A percentile compares a stretch with the other conserved stretches of the same genome.
phyloP scores from a whole-genome alignment of 2,329 filamentous ascomycete genomes.

The Lachnum nothofagi region DNA sequence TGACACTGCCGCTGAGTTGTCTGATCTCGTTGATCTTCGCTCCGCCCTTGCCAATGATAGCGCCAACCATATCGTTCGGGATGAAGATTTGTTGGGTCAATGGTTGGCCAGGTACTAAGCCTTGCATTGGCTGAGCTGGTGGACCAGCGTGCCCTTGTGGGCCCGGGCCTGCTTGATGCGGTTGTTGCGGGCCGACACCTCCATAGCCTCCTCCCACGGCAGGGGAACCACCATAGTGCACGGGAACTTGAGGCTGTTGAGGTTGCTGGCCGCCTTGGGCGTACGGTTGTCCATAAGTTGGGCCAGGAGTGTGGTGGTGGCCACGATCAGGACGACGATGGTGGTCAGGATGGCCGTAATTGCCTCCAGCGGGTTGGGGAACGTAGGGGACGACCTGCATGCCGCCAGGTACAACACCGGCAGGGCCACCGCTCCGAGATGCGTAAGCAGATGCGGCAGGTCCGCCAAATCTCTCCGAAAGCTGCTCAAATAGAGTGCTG shows the following conservation, averaged over 20 bases:
- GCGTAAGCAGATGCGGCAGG: slow-evolving; percentile 97
- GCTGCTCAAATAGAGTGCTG: slow-evolving; percentile 93
- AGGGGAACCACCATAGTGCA: slow-evolving; percentile 63
- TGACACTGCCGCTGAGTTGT: slow-evolving; percentile 93
- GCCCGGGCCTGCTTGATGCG: slow-evolving; percentile 57
- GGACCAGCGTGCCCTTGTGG: slow-evolving; percentile 64
- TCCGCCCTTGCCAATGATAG: slow-evolving; percentile 97
- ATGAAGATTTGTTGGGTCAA: slow-evolving; percentile 98
- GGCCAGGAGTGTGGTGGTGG: slow-evolving; percentile 68
- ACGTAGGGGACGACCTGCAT: slow-evolving; percentile 99
- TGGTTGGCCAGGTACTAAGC: slow-evolving; percentile 71
- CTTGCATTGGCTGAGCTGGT: slow-evolving; percentile 69
- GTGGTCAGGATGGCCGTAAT: slow-evolving; percentile 85
- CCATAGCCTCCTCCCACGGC: slow-evolving; percentile 69
- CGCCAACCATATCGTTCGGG: slow-evolving; percentile 98
- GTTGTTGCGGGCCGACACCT: slow-evolving; percentile 73
- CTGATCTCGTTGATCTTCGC: slow-evolving; percentile 99
- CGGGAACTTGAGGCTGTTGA: slow-evolving; percentile 53
- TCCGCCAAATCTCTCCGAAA: slow-evolving; percentile 93
- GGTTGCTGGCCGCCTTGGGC: slow-evolving; percentile 44
- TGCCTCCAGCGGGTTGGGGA: slow-evolving; percentile 85
- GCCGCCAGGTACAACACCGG: slow-evolving; percentile 88
- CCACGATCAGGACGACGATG: slow-evolving; percentile 72
- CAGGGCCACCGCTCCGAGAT: slow-evolving; percentile 85
- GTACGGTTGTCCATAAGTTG: slow-evolving; percentile 63